Evolutionary conservation across 2,329 filamentous ascomycete genomes (phyloP), one percentile per base, ranked within the genome.

Genomic region (Diaporthe nobilis): DNA sequence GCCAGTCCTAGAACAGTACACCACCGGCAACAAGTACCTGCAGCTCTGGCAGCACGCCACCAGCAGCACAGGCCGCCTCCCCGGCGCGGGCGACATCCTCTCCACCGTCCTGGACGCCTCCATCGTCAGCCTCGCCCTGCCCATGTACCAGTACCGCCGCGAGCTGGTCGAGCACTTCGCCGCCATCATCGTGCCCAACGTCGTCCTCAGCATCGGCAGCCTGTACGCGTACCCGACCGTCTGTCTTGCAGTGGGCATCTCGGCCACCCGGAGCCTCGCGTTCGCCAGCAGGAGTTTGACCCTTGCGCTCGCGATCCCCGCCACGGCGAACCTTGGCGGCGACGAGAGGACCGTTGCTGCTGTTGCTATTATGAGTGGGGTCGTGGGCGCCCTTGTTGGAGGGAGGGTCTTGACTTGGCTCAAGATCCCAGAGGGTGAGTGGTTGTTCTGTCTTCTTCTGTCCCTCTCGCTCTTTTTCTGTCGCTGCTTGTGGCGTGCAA

Each of bases 141-240:
- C 90, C 0, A 92, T 92, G 89, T 92, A 89, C 80, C 87, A 88
- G 74, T 91, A 91, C 82, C 87, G 90, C 4, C 85, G 87, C 53
- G 90, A 92, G 82, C 85, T 92, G 20, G 84, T 84, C 31, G 81
- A 84, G 22, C 89, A 91, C 81, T 90, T 91, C 78, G 78, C 87
- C 55, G 85, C 87, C 55, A 91, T 92, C 74, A 82, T 89, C 6
- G 80, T 89, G 2, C 90, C 90, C 2, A 90, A 88, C 77, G 80
- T 91, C 7, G 78, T 84, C 7, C 82, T 92, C 58, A 87, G 89
- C 5, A 80, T 90, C 8, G 88, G 81, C 9, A 90, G 89, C 22
- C 83, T 92, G 9, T 89, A 92, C 80, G 86, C 85, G 4, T 92
- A 92, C 80, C 90, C 90, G n/a, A 79, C 83, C 6, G 74, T 91